A percentile compares a stretch with the other conserved stretches of the same genome.
Evolutionary conservation across 805 yeast genomes (phyloP).

Genomic region (Candida nanaspora): DNA sequence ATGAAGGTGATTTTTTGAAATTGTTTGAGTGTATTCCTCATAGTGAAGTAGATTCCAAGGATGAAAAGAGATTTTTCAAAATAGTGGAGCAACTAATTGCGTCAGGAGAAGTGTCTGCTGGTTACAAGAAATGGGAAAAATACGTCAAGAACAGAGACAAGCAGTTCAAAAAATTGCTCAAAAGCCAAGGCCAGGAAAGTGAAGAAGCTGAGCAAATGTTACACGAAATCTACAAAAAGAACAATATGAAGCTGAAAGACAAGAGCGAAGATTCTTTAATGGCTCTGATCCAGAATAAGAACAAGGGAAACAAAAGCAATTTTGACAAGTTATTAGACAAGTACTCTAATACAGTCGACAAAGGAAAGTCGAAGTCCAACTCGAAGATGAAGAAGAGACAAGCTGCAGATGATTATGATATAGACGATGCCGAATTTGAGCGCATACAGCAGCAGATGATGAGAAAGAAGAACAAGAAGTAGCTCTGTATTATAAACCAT

Average conservation of each 20-base stretch:
- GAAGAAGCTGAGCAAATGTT: constrained; percentile 50
- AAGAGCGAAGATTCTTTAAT: constrained; percentile 34
- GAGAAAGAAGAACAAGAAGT: constrained; percentile 4
- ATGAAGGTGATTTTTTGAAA: constrained; percentile 55
- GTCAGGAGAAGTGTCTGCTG: constrained; percentile 25
- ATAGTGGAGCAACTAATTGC: constrained; percentile 41
- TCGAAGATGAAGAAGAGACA: constrained; percentile 3
- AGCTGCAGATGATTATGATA: constrained; percentile 20
- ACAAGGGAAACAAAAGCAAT: constrained; percentile 33
- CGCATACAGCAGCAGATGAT: constrained; percentile 31
- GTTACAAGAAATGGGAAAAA: constrained; percentile 31
- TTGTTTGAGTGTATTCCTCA: constrained; percentile 77
- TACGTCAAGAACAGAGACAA: constrained; percentile 44
- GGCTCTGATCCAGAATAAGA: constrained; percentile 42
- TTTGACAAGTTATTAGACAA: constrained; percentile 43
- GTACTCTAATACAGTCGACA: constrained; percentile 29
- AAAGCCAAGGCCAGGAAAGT: constrained; percentile 55
- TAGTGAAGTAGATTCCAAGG: constrained; percentile 50
- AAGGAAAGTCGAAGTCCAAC: constrained; percentile 24
- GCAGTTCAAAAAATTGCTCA: constrained; percentile 39
- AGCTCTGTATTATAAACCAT: no score
- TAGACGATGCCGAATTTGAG: constrained; percentile 46
- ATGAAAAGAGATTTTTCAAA: constrained; percentile 53
- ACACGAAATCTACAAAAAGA: constrained; percentile 28
- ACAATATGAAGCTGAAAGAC: constrained; percentile 16